Evolutionary conservation across 2,329 filamentous ascomycete species (phyloP).

Genomic region (Graphiopsis chlorocephala): DNA sequence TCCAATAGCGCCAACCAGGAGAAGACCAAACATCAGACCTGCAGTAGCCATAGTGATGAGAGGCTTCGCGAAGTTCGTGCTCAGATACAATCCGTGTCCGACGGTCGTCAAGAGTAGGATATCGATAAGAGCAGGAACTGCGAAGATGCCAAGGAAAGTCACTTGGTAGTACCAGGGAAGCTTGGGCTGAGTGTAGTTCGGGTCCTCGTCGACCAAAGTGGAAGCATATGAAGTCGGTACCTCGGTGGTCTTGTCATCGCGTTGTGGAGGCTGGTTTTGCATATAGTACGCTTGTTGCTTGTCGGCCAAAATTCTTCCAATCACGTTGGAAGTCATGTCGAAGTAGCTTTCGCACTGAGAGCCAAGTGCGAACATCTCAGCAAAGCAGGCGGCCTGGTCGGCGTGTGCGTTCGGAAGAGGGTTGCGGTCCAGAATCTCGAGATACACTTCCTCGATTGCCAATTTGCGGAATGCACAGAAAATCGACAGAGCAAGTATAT

Average conservation of each 20-base stretch:
- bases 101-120: slow-evolving; percentile 58
- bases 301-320: slow-evolving; percentile 22
- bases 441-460: slow-evolving; percentile 61
- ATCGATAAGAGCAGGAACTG: slow-evolving; percentile 61
- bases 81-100: slow-evolving; percentile 61
- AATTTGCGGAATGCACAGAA: slow-evolving; percentile 57
- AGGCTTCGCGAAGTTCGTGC: slow-evolving; percentile 51
- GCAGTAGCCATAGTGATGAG: slow-evolving; percentile 52
- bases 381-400: slow-evolving; percentile 63
- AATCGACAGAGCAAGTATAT: slow-evolving; percentile 56
- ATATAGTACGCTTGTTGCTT: slow-evolving; percentile 23
- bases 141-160: slow-evolving; percentile 60
- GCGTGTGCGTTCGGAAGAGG: slow-evolving; percentile 60
- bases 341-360: slow-evolving; percentile 64
- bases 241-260: slow-evolving; percentile 22
- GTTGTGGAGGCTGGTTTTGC: slow-evolving; percentile 21
- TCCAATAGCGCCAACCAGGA: slow-evolving; percentile 60
- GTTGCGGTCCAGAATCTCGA: slow-evolving; percentile 61
- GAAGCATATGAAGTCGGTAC: slow-evolving; percentile 24
- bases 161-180: slow-evolving; percentile 49
- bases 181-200: not conserved
- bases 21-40: slow-evolving; percentile 55
- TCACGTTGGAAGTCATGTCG: slow-evolving; percentile 42
- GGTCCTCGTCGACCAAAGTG: slow-evolving; percentile 16
- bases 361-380: slow-evolving; percentile 61